A percentile compares a stretch with the other conserved stretches of the same genome.
phyloP scores from a whole-genome alignment of 1,284 basidiomycete species.

The Leucoagaricus sp. region DNA sequence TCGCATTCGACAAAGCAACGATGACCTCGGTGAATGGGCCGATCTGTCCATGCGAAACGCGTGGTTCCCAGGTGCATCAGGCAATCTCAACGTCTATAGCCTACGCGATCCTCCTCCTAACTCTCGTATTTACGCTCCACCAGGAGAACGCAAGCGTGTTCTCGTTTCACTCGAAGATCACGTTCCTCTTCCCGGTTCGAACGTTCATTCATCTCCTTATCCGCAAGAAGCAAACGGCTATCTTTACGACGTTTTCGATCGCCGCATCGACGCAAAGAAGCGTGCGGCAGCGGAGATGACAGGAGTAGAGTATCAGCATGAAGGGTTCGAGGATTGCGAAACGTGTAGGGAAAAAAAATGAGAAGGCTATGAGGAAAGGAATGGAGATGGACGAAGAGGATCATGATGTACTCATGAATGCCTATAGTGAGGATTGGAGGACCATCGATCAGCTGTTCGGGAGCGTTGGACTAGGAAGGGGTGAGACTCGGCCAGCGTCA shows the following conservation, averaged over 20 bases:
- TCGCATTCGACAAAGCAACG: slow-evolving; percentile 13
- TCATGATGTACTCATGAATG: slow-evolving; percentile 13
- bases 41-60: slow-evolving; percentile 55
- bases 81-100: slow-evolving; percentile 16
- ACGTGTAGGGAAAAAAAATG: slow-evolving; percentile 21
- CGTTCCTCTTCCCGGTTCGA: background rate
- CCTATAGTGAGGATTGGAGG: slow-evolving; percentile 13
- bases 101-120: background rate
- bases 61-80: slow-evolving; percentile 46
- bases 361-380: slow-evolving; percentile 14
- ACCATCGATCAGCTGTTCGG: slow-evolving; percentile 17
- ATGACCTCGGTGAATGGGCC: slow-evolving; percentile 26
- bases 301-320: background rate
- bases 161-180: slow-evolving; percentile 4
- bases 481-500: background rate
- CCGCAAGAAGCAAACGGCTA: slow-evolving; percentile 10
- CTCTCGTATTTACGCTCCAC: slow-evolving; percentile 6
- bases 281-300: slow-evolving; percentile 1
- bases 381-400: slow-evolving; percentile 19
- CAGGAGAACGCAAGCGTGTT: background rate
- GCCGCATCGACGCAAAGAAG: background rate
- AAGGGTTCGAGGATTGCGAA: slow-evolving; percentile 18
- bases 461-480: slow-evolving; percentile 17
- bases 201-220: background rate
- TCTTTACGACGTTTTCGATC: slow-evolving; percentile 8